A percentile compares a stretch with the other conserved stretches of the same genome.
Conservation (phyloP, 192 early-diverging fungal genomes). For the Entophlyctis luteolus region DNA sequence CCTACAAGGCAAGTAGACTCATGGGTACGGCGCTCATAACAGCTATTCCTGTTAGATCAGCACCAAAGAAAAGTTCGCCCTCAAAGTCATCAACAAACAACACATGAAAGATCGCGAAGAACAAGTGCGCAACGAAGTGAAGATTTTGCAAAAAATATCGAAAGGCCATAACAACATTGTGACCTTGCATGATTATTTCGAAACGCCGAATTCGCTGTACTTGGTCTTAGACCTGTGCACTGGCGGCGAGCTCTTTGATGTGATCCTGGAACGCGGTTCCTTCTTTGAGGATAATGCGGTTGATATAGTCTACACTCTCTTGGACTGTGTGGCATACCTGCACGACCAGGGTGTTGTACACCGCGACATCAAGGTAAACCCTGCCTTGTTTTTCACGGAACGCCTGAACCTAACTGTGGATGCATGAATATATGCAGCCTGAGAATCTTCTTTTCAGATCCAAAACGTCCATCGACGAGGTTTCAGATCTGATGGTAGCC, state of each 20-base stretch:
- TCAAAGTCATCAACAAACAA: constrained; percentile 90
- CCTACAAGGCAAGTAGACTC: constrained; percentile 31
- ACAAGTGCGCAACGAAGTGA: constrained; percentile 88
- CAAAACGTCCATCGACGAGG: constrained; percentile 9
- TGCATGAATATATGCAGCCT: constrained; percentile 2
- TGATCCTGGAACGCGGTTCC: constrained; percentile 32
- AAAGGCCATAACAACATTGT: constrained; percentile 87
- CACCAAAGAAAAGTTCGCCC: constrained; percentile 73
- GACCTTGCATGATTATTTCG: constrained; percentile 42
- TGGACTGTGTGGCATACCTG: constrained; percentile 76
- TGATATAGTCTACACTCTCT: constrained; percentile 73
- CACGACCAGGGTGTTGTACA: constrained; percentile 86
- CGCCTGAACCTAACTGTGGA: background rate
- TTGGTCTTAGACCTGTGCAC: constrained; percentile 43
- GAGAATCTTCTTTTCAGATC: constrained; percentile 32
- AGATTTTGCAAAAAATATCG: constrained; percentile 71
- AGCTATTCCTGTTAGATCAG: constrained; percentile 31
- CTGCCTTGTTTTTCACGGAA: background rate
- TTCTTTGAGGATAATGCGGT: constrained; percentile 45
- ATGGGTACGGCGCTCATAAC: background rate
- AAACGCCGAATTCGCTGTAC: constrained; percentile 33
- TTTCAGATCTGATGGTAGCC: constrained; percentile 41
- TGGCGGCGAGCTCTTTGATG: constrained; percentile 42
- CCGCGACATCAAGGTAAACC: constrained; percentile 36
- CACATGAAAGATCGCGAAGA: constrained; percentile 74